Percentiles rank a stretch among this genome's conserved stretches.
Conservation (phyloP, 2,329 filamentous ascomycete genomes). For the Penicillium hordei region DNA sequence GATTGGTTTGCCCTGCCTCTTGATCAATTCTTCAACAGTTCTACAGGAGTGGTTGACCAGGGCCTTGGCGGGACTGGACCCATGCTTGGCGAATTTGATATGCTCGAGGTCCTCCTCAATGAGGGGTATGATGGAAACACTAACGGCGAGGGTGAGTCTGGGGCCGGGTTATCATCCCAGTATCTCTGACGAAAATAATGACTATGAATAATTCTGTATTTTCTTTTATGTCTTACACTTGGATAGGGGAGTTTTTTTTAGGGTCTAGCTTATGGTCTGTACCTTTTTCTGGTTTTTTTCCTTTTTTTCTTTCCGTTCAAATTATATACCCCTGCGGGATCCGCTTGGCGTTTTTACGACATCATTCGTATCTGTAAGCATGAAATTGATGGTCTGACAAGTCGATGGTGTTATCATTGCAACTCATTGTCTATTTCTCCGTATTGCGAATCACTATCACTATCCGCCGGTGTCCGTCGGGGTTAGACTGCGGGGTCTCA, state of each 20-base stretch:
- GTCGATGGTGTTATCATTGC: neutral
- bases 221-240: neutral
- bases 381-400: neutral
- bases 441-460: neutral
- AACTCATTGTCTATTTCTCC: neutral
- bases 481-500: slow-evolving; percentile 11
- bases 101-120: slow-evolving; percentile 49
- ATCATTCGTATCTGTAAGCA: neutral
- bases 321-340: slow-evolving; percentile 23
- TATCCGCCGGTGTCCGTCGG: slow-evolving; percentile 24
- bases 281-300: neutral
- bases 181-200: slow-evolving; percentile 22
- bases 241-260: neutral
- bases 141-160: slow-evolving; percentile 22
- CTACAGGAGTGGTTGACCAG: slow-evolving; percentile 48
- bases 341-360: slow-evolving; percentile 10
- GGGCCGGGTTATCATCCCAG: slow-evolving; percentile 28
- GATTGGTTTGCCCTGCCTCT: slow-evolving; percentile 64
- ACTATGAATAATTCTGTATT: neutral
- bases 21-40: slow-evolving; percentile 57
- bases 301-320: neutral
- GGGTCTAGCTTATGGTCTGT: neutral
- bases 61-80: slow-evolving; percentile 61
- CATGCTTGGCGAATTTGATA: slow-evolving; percentile 57
- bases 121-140: slow-evolving; percentile 40